Percentiles rank a stretch among this genome's conserved stretches.
Conservation (phyloP, 2,329 filamentous ascomycete species). For the Alternaria arborescens region DNA sequence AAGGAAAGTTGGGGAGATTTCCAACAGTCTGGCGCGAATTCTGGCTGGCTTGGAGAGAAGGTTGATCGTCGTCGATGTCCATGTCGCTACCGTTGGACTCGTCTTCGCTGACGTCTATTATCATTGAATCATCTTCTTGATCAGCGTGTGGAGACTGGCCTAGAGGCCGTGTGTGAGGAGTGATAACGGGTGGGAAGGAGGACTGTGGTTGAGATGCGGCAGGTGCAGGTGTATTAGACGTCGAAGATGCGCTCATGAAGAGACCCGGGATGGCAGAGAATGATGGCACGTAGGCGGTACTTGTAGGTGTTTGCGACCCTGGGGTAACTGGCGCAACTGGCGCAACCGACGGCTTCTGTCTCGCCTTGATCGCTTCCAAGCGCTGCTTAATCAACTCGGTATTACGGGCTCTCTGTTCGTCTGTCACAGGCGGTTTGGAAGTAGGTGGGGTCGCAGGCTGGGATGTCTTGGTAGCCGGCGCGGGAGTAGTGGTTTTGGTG, state of each 20-base stretch:
- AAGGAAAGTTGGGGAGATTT: slow-evolving; percentile 35
- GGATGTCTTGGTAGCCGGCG: slow-evolving; percentile 20
- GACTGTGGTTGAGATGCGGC: slow-evolving; percentile 57
- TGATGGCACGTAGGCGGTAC: slow-evolving; percentile 21
- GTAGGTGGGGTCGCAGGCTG: slow-evolving; percentile 25
- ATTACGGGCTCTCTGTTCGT: slow-evolving; percentile 65
- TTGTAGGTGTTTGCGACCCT: slow-evolving; percentile 8
- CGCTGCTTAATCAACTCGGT: slow-evolving; percentile 81
- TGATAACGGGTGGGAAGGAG: slow-evolving; percentile 21
- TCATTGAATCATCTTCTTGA: slow-evolving; percentile 70
- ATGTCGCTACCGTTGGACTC: slow-evolving; percentile 69
- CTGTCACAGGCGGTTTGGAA: slow-evolving; percentile 30
- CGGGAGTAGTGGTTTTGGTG: slow-evolving; percentile 15
- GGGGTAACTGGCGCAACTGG: slow-evolving; percentile 11
- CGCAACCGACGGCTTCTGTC: slow-evolving; percentile 23
- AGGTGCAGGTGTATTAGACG: slow-evolving; percentile 9
- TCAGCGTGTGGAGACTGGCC: slow-evolving; percentile 62
- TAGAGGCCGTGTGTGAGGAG: slow-evolving; percentile 67
- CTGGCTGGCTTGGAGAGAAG: slow-evolving; percentile 34
- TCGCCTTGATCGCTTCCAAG: slow-evolving; percentile 68
- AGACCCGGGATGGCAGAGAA: slow-evolving; percentile 61
- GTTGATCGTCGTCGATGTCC: slow-evolving; percentile 68
- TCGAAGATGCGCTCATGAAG: slow-evolving; percentile 55
- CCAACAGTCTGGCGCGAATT: slow-evolving; percentile 20
- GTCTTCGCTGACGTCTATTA: slow-evolving; percentile 87